Conservation (phyloP, 176 grass and related monocot genomes). For the Avena atlantica region DNA sequence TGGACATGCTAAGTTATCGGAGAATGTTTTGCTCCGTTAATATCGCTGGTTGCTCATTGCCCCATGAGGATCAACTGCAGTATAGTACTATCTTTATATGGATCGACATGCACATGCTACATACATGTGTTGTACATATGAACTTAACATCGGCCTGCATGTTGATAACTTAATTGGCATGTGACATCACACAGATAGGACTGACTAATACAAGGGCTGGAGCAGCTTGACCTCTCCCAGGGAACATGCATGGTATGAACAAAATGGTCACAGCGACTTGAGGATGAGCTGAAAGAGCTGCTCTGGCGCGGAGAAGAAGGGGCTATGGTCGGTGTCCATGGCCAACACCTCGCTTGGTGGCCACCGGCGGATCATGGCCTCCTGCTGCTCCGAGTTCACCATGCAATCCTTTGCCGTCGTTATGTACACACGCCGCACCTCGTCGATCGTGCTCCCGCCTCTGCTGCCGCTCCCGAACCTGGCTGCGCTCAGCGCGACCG, state of each 20-base stretch:
- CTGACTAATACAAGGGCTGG: background rate
- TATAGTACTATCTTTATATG: background rate
- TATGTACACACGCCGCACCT: slow-evolving; percentile 44
- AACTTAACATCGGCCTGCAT: background rate
- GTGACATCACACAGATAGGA: slow-evolving; percentile 8
- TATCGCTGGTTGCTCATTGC: background rate
- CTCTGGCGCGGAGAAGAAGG: slow-evolving; percentile 56
- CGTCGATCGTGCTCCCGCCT: background rate
- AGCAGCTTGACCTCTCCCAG: background rate
- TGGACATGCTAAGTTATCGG: slow-evolving; percentile 31
- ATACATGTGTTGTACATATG: background rate
- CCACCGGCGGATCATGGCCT: slow-evolving; percentile 60
- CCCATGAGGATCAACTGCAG: background rate
- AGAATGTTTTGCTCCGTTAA: background rate
- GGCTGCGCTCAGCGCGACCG: background rate
- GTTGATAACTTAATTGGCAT: slow-evolving; percentile 20
- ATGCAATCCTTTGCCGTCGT: slow-evolving; percentile 49
- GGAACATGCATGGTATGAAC: background rate
- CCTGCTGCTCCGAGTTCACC: slow-evolving; percentile 56
- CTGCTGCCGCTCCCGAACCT: background rate
- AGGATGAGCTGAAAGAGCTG: slow-evolving; percentile 41
- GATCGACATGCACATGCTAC: background rate
- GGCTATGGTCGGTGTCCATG: slow-evolving; percentile 59
- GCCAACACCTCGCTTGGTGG: slow-evolving; percentile 40
- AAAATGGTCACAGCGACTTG: slow-evolving; percentile 4